Conservation (phyloP, 1,284 basidiomycete genomes). For the Ganoderma meredithae region DNA sequence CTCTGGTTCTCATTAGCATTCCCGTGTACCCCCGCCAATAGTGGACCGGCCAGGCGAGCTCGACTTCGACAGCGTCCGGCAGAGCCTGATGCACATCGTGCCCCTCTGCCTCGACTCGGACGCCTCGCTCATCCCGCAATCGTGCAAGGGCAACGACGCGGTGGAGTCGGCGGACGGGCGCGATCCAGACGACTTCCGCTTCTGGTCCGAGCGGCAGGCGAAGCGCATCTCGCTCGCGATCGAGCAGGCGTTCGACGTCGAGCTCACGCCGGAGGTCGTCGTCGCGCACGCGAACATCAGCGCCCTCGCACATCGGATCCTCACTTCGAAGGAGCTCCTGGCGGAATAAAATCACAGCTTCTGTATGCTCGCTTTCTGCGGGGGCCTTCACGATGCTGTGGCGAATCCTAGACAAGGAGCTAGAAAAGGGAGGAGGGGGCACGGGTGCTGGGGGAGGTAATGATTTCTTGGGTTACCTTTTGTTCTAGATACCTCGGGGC, state of each 20-base stretch:
- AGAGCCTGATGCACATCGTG: slow-evolving; percentile 79
- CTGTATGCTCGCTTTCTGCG: neutral
- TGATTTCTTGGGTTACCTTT: neutral
- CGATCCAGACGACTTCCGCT: slow-evolving; percentile 92
- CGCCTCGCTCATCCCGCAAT: slow-evolving; percentile 80
- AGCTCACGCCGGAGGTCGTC: slow-evolving; percentile 89
- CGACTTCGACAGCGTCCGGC: slow-evolving; percentile 70
- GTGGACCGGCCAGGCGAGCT: slow-evolving; percentile 72
- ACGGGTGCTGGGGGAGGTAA: no score
- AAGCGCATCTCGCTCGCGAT: slow-evolving; percentile 84
- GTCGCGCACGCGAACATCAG: slow-evolving; percentile 93
- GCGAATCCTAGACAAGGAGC: neutral
- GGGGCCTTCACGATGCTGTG: neutral
- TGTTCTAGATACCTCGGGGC: neutral
- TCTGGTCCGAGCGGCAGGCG: slow-evolving; percentile 92
- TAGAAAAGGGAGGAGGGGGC: neutral
- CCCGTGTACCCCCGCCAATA: slow-evolving; percentile 39
- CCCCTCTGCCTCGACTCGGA: slow-evolving; percentile 89
- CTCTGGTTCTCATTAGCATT: slow-evolving; percentile 14
- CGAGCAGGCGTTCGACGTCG: slow-evolving; percentile 84
- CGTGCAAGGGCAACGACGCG: slow-evolving; percentile 55
- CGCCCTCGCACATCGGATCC: slow-evolving; percentile 82
- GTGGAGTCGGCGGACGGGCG: slow-evolving; percentile 46
- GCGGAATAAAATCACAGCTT: slow-evolving; percentile 29
- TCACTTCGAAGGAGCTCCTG: slow-evolving; percentile 81